Evolutionary conservation across 192 early-diverging fungal species (phyloP), one percentile per base, ranked within the genome.

Genomic region (Diversispora epigaea): DNA sequence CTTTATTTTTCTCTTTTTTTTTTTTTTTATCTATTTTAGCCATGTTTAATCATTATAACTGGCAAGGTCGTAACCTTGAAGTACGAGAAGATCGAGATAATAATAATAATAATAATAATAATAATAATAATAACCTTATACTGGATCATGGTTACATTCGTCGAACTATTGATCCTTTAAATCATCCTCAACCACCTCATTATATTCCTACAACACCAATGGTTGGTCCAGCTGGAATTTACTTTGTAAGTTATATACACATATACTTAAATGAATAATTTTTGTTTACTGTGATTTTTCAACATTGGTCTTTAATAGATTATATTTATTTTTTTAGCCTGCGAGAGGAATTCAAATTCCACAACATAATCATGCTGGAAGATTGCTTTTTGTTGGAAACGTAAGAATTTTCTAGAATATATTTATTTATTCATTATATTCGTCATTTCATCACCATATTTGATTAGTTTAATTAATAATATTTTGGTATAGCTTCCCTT

Each of bases 351-450:
- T 75, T 17, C 72, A 32, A 32, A 58, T 71, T 22, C 76, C 67
- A 3, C 64, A 75, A 58, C 73, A 75, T 57, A 76, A 80, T 39
- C 75, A 75, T 47, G 64, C 49, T 60, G 77, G 82, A 9, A 80
- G 80, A 22, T 83, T 85, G 68, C 83, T 93, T 54, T 93, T 89
- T 80, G 89, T 94, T 63, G 92, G 93, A 67, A 94, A 94, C 85
- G 90, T 93, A 81, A 78, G 82, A 65, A 58, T 22, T 22, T n/a
- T 32, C 25, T 32, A 32, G 25, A 32, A 32, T 32, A 32, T 32
- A 0, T 32, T 32, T 32, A 32, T 32, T 32, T 32, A 32, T 32
- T 32, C 25, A 32, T 32, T 32, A 32, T 32, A 32, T 32, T 32
- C 25, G 2, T 2, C 25, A 32, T 32, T 32, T 32, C 25, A 2